Evolutionary conservation across 2,329 filamentous ascomycete genomes (phyloP).

Genomic region (Claviceps humidiphila): DNA sequence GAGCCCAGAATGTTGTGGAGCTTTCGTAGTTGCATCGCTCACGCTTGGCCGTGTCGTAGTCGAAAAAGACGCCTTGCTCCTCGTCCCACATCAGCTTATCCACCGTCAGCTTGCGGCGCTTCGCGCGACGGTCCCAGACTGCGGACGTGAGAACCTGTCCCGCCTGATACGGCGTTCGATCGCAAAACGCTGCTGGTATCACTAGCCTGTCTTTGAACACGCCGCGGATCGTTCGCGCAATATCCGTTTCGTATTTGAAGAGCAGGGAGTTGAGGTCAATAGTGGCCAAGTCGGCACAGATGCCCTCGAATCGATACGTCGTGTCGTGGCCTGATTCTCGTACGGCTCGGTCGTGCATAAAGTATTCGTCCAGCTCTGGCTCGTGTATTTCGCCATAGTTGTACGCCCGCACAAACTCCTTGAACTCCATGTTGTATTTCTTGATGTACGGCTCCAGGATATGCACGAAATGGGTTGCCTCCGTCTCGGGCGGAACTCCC

Average conservation of each 20-base stretch:
- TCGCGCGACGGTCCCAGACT: conserved; percentile 79
- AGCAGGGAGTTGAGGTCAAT: conserved; percentile 89
- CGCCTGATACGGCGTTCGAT: conserved; percentile 46
- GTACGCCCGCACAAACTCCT: conserved; percentile 80
- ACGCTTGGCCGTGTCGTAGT: conserved; percentile 80
- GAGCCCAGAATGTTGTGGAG: conserved; percentile 90
- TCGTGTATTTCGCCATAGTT: conserved; percentile 65
- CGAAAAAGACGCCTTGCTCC: conserved; percentile 89
- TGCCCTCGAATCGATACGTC: conserved; percentile 77
- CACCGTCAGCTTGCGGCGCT: conserved; percentile 69
- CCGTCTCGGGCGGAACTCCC: conserved; percentile 84
- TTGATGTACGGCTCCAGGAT: conserved; percentile 68
- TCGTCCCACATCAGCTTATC: conserved; percentile 94
- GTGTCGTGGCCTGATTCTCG: conserved; percentile 96
- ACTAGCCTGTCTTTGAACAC: conserved; percentile 70
- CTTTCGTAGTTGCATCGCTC: conserved; percentile 76
- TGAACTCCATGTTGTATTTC: conserved; percentile 70
- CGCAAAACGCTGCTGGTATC: conserved; percentile 75
- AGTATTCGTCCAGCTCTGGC: conserved; percentile 87
- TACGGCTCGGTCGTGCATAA: conserved; percentile 88
- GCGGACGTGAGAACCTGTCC: conserved; percentile 70
- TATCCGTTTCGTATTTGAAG: conserved; percentile 96
- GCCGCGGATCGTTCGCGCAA: conserved; percentile 71
- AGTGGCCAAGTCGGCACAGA: conserved; percentile 79
- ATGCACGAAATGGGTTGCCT: conserved; percentile 75